phyloP scores from a whole-genome alignment of 352 stramenopile genomes.

The Globisporangium echinulatum region DNA sequence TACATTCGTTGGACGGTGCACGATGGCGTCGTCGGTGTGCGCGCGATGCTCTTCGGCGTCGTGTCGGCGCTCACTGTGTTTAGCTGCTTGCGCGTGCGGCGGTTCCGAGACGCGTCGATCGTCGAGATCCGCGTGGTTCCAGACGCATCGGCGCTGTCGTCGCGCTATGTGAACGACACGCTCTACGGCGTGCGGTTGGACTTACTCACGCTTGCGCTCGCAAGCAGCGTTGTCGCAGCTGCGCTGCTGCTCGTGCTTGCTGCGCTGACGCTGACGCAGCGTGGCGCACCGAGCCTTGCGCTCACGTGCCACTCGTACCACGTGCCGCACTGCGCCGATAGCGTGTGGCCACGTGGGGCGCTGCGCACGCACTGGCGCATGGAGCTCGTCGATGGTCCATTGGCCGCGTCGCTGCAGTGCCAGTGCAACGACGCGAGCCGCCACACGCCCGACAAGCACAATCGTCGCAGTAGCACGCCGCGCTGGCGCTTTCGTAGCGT shows the following conservation, averaged over 20 bases:
- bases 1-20: slow-evolving; percentile 2
- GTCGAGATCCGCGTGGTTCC: background rate
- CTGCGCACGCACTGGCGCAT: slow-evolving; percentile 11
- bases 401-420: background rate
- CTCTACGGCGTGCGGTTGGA: background rate
- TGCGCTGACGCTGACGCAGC: background rate
- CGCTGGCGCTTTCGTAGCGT: background rate
- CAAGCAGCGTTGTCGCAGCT: background rate
- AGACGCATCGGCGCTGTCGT: background rate
- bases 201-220: background rate
- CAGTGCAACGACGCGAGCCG: background rate
- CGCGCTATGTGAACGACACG: too few relatives aligned
- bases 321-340: slow-evolving; percentile 18
- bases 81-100: slow-evolving; percentile 3
- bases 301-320: slow-evolving; percentile 13
- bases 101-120: slow-evolving; percentile 7
- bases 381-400: background rate
- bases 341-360: slow-evolving; percentile 12
- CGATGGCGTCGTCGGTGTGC: slow-evolving; percentile 16
- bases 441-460: background rate
- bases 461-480: background rate
- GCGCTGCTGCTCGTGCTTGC: background rate
- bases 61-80: slow-evolving; percentile 22
- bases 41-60: slow-evolving; percentile 15
- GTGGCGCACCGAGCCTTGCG: background rate